These are phyloP conservation scores for Colletotrichum higginsianum DNA, from an alignment of 2,329 filamentous ascomycete genomes.

Conservation along the genomic window DNA sequence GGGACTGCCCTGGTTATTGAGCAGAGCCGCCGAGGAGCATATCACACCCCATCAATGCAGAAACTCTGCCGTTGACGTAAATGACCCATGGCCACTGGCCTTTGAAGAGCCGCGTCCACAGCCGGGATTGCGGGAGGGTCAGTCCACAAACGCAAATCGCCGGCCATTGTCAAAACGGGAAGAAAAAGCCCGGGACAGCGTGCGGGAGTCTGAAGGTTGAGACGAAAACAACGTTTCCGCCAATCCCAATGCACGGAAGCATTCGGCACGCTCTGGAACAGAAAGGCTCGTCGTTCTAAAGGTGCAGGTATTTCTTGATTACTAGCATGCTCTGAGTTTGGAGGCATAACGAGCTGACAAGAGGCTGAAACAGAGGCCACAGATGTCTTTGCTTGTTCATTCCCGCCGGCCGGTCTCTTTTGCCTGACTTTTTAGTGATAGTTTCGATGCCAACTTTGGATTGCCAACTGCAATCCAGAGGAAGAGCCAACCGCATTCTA, in stretches of 20 bases:
- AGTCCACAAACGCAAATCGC: not conserved
- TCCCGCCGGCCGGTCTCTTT: not conserved
- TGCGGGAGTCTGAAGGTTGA: not conserved
- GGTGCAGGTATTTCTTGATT: no score
- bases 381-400: not conserved
- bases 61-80: not conserved
- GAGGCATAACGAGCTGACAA: not conserved
- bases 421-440: no score
- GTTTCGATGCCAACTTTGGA: no score
- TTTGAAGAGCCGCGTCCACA: not conserved
- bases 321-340: not conserved
- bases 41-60: not conserved
- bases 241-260: not conserved
- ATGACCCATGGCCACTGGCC: not conserved
- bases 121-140: not conserved
- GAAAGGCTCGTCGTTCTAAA: not conserved
- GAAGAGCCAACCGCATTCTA: no score
- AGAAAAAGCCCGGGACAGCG: not conserved
- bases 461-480: no score
- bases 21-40: not conserved
- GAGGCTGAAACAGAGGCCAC: not conserved
- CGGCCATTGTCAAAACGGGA: not conserved
- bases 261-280: no score
- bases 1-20: not conserved
- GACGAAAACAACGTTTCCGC: not conserved